These are phyloP conservation scores for Coriolopsis trogii DNA, from an alignment of 1,284 basidiomycete species.

Conservation along the genomic window DNA sequence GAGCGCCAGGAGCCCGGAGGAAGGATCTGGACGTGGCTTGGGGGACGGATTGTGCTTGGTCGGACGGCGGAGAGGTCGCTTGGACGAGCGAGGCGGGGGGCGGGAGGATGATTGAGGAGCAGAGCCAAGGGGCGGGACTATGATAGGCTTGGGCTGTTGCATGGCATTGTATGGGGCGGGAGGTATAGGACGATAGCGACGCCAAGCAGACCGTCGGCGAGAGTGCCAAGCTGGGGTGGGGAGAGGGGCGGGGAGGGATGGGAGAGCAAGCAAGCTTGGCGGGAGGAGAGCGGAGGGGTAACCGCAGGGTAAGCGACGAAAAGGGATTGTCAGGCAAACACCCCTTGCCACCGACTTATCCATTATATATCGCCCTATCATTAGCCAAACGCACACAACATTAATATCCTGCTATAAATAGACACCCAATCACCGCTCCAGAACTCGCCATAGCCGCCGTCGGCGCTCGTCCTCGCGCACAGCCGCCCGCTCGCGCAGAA, in stretches of 20 bases:
- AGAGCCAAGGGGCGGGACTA: slow-evolving; percentile 13
- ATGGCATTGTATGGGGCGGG: slow-evolving; percentile 21
- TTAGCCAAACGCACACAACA: slow-evolving; percentile 15
- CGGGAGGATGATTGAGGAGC: slow-evolving; percentile 7
- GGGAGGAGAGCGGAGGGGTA: slow-evolving; percentile 5
- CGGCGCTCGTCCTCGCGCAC: slow-evolving; percentile 55
- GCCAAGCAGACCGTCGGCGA: slow-evolving; percentile 10
- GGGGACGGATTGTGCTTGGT: slow-evolving; percentile 10
- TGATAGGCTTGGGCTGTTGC: slow-evolving; percentile 16
- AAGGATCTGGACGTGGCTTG: slow-evolving; percentile 29
- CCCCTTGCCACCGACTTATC: slow-evolving; percentile 11
- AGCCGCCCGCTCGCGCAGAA: slow-evolving; percentile 46
- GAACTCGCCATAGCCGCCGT: slow-evolving; percentile 41
- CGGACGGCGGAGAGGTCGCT: slow-evolving; percentile 8
- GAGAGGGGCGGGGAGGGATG: slow-evolving; percentile 5
- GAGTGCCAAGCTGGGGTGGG: slow-evolving; percentile 16
- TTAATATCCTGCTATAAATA: slow-evolving; percentile 22
- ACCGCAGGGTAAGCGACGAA: no score
- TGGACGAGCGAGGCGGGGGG: slow-evolving; percentile 12
- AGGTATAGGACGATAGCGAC: slow-evolving; percentile 3
- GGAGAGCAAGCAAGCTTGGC: slow-evolving; percentile 6
- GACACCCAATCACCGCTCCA: slow-evolving; percentile 18
- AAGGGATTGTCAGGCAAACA: background rate
- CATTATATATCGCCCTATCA: slow-evolving; percentile 23
- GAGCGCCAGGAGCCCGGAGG: slow-evolving; percentile 51